Evolutionary conservation across 2,329 filamentous ascomycete genomes (phyloP).

Genomic region (Penicillium oxalicum): DNA sequence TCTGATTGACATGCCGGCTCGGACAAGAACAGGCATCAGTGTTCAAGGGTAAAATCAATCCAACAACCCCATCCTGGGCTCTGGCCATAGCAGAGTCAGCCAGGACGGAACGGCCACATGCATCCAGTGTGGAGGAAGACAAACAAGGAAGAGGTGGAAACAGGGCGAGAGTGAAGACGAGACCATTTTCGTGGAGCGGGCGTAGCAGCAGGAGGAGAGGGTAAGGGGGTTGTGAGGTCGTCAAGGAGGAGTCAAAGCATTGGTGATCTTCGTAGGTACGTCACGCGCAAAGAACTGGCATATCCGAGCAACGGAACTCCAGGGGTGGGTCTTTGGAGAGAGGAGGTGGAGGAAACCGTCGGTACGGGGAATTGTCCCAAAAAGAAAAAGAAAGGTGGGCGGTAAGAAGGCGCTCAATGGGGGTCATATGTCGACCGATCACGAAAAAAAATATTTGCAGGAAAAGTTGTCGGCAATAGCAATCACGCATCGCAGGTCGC

Average conservation of each 20-base stretch:
- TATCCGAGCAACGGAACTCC: background rate
- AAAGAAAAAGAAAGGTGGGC: too few relatives aligned
- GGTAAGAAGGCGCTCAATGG: too few relatives aligned
- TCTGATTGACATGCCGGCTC: too few relatives aligned
- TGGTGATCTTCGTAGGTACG: slow-evolving; percentile 17
- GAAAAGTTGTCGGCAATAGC: background rate
- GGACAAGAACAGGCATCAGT: too few relatives aligned
- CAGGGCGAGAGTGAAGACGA: background rate
- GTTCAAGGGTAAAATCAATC: background rate
- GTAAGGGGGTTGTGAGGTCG: too few relatives aligned
- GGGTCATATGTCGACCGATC: too few relatives aligned
- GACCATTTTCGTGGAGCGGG: slow-evolving; percentile 9
- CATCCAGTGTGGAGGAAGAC: too few relatives aligned
- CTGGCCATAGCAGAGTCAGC: background rate
- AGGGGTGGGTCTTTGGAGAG: too few relatives aligned
- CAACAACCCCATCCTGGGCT: background rate
- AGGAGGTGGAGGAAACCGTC: too few relatives aligned
- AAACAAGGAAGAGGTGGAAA: background rate
- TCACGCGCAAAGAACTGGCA: slow-evolving; percentile 16
- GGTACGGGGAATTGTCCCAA: too few relatives aligned
- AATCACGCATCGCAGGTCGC: background rate
- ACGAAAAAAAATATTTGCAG: too few relatives aligned
- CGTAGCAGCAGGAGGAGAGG: slow-evolving; percentile 3
- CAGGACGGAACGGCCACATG: too few relatives aligned
- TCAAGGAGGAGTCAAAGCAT: background rate